Percentiles rank a stretch among this genome's conserved stretches.
Evolutionary conservation across 192 early-diverging fungal genomes (phyloP).

Genomic region (Lobosporangium transversale): DNA sequence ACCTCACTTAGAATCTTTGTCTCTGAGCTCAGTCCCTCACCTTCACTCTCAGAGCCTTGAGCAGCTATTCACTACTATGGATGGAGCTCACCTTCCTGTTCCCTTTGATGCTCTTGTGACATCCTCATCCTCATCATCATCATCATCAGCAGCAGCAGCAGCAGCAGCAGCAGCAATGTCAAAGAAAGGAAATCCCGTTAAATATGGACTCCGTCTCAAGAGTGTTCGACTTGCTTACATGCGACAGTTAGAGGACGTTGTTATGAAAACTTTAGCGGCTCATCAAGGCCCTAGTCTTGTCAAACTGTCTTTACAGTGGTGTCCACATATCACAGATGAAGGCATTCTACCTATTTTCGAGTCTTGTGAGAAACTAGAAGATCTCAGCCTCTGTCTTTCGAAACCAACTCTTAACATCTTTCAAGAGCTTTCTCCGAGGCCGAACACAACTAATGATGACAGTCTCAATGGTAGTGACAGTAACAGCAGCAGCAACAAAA

Average conservation of each 20-base stretch:
- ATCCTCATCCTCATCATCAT: background rate
- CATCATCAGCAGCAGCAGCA: background rate
- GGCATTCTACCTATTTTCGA: conserved; percentile 34
- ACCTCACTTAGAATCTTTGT: conserved; percentile 28
- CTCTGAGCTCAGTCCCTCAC: conserved; percentile 25
- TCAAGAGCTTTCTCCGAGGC: conserved; percentile 5
- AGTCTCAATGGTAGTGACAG: background rate
- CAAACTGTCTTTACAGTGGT: conserved; percentile 36
- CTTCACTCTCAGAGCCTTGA: conserved; percentile 7
- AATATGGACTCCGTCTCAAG: conserved; percentile 20
- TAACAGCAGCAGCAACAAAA: background rate
- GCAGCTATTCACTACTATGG: conserved; percentile 9
- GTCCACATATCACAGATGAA: conserved; percentile 40
- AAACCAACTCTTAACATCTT: conserved; percentile 37
- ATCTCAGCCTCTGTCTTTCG: conserved; percentile 32
- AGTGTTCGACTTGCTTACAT: conserved; percentile 33
- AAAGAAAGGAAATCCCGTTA: no score
- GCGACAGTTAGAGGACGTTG: conserved; percentile 29
- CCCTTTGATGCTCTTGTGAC: background rate
- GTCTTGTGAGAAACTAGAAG: conserved; percentile 21
- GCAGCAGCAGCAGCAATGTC: no score
- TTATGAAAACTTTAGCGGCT: conserved; percentile 17
- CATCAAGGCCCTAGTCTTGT: conserved; percentile 28
- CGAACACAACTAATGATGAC: background rate
- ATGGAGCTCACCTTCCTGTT: no score